Conservation (phyloP, 208 protist species). For the Trypanosoma theileri region DNA sequence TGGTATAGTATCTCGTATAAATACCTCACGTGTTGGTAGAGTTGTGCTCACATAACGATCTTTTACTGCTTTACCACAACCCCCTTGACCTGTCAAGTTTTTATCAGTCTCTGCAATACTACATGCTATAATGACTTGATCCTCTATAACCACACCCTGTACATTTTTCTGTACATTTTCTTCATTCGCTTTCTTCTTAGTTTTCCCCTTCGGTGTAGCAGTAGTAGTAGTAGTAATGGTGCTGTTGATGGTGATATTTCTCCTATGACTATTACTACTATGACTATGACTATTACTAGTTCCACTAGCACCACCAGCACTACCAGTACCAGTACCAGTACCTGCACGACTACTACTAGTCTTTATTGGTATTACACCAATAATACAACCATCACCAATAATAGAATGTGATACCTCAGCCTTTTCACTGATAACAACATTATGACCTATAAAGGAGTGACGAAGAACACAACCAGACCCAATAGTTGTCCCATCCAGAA, state of each 20-base stretch:
- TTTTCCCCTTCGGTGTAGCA: too few relatives aligned
- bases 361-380: conserved; percentile 19
- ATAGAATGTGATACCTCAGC: conserved; percentile 58
- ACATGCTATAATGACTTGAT: conserved; percentile 13
- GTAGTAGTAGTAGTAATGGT: too few relatives aligned
- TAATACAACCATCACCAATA: conserved; percentile 43
- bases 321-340: background rate
- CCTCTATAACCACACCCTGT: conserved; percentile 18
- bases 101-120: conserved; percentile 18
- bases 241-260: too few relatives aligned
- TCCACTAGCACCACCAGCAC: background rate
- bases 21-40: conserved; percentile 53
- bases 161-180: too few relatives aligned
- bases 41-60: conserved; percentile 37
- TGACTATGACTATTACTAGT: conserved; percentile 7
- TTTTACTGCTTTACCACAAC: conserved; percentile 34
- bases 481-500: conserved; percentile 65
- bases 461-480: conserved; percentile 52
- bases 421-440: conserved; percentile 44
- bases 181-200: too few relatives aligned
- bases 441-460: conserved; percentile 55
- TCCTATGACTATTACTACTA: too few relatives aligned
- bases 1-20: conserved; percentile 58
- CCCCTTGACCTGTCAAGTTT: conserved; percentile 39
- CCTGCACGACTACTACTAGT: background rate